Conservation (phyloP, 2,329 filamentous ascomycete species). For the Fusarium clavum region DNA sequence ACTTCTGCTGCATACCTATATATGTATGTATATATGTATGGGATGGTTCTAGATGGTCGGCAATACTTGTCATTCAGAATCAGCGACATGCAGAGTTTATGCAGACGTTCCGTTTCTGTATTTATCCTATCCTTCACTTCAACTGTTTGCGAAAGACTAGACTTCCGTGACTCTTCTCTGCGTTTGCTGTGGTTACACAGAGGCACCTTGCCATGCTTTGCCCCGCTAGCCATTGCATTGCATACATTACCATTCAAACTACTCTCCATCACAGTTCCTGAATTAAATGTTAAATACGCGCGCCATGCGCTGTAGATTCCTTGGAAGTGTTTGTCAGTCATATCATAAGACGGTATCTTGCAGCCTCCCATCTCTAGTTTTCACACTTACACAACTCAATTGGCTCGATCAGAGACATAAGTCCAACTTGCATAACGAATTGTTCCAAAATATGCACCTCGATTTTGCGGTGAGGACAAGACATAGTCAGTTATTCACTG, state of each 20-base stretch:
- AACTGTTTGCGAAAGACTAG: not conserved
- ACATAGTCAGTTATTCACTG: conserved; percentile 8
- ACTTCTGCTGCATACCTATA: not conserved
- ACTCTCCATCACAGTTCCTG: not conserved
- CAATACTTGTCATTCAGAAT: conserved; percentile 19
- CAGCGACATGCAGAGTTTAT: conserved; percentile 3
- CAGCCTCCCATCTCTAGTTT: conserved; percentile 15
- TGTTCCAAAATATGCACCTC: conserved; percentile 23
- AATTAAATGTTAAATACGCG: conserved; percentile 21
- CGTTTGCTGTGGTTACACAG: conserved; percentile 35
- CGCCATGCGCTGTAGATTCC: conserved; percentile 20
- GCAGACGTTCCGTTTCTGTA: not conserved
- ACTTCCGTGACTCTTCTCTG: not conserved
- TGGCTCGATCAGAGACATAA: conserved; percentile 27
- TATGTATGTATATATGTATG: not conserved
- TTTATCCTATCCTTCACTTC: not conserved
- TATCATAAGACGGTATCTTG: conserved; percentile 30
- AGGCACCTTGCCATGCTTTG: conserved; percentile 9
- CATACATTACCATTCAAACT: not conserved
- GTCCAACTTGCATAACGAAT: conserved; percentile 19
- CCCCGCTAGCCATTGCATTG: conserved; percentile 19
- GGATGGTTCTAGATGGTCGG: not conserved
- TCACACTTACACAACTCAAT: conserved; percentile 4
- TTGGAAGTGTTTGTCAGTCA: not conserved
- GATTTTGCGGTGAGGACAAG: conserved; percentile 39